Conservation (phyloP, 163 green algal genomes). For the Chlamydomonas reinhardtii region DNA sequence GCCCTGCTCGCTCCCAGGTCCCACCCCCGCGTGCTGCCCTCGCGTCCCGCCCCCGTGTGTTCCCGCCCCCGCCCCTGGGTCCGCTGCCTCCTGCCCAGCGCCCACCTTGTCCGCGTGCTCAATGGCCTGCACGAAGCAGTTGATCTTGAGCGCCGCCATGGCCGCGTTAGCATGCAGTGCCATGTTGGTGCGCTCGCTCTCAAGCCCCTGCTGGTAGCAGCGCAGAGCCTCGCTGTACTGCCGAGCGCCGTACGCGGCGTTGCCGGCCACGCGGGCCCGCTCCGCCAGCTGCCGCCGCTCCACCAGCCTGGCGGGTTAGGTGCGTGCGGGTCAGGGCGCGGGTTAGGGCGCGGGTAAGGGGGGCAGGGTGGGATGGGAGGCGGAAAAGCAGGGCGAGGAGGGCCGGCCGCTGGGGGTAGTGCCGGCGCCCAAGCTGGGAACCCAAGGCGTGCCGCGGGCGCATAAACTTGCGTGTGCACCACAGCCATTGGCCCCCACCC, state of each 20-base stretch:
- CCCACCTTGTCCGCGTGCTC: slow-evolving; percentile 87
- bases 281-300: slow-evolving; percentile 81
- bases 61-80: too few species aligned
- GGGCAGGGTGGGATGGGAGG: not conserved
- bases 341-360: not conserved
- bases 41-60: too few species aligned
- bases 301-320: slow-evolving; percentile 68
- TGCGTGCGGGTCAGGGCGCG: too few species aligned
- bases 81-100: too few species aligned
- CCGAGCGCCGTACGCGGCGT: slow-evolving; percentile 68
- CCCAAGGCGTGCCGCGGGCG: too few species aligned
- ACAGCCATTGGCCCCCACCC: too few species aligned
- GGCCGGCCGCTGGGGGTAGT: too few species aligned
- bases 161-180: slow-evolving; percentile 87
- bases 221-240: slow-evolving; percentile 77
- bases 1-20: too few species aligned
- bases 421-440: too few species aligned
- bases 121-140: slow-evolving; percentile 82
- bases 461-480: too few species aligned
- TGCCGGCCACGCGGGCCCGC: slow-evolving; percentile 73
- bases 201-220: slow-evolving; percentile 79
- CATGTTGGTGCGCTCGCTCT: slow-evolving; percentile 78
- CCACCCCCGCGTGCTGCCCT: too few species aligned
- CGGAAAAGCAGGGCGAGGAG: too few species aligned
- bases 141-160: slow-evolving; percentile 79